A percentile compares a stretch with the other conserved stretches of the same genome.
Evolutionary conservation across 768 basidiomycete genomes (phyloP).

Genomic region (Phanerochaete sordida): DNA sequence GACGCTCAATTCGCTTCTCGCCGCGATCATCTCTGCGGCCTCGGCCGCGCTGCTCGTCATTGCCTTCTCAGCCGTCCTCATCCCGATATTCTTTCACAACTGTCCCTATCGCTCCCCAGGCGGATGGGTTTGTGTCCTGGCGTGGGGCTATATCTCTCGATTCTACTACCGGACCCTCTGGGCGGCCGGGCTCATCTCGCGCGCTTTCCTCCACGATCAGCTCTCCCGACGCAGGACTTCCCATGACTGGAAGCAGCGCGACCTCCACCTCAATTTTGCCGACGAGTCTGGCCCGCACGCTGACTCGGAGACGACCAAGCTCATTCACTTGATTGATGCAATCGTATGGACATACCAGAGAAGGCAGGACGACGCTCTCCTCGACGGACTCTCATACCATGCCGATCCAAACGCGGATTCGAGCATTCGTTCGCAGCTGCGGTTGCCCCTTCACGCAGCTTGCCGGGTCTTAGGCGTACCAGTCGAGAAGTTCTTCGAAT

Average conservation of each 20-base stretch:
- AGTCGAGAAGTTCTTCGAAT: not conserved
- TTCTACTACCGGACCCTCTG: not conserved
- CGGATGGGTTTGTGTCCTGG: conserved; percentile 1
- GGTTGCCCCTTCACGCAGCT: not conserved
- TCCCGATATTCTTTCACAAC: not conserved
- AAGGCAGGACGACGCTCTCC: not conserved
- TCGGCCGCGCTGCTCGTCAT: not conserved
- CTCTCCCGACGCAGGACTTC: not conserved
- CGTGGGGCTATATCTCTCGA: not conserved
- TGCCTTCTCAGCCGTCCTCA: not conserved
- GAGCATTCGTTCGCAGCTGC: not conserved
- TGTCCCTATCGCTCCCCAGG: not conserved
- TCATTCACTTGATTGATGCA: conserved; percentile 1
- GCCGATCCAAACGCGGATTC: no score
- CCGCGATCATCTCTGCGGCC: not conserved
- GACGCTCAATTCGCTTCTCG: not conserved
- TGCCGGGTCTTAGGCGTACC: not conserved
- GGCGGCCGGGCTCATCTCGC: not conserved
- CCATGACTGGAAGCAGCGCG: conserved; percentile 2
- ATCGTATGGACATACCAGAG: not conserved
- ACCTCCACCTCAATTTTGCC: not conserved
- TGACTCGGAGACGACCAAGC: not conserved
- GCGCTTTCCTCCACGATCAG: not conserved
- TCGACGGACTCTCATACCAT: not conserved
- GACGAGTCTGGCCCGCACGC: not conserved